Evolutionary conservation across 495 filamentous ascomycete species (phyloP).

Genomic region (Daldinia bambusicola): DNA sequence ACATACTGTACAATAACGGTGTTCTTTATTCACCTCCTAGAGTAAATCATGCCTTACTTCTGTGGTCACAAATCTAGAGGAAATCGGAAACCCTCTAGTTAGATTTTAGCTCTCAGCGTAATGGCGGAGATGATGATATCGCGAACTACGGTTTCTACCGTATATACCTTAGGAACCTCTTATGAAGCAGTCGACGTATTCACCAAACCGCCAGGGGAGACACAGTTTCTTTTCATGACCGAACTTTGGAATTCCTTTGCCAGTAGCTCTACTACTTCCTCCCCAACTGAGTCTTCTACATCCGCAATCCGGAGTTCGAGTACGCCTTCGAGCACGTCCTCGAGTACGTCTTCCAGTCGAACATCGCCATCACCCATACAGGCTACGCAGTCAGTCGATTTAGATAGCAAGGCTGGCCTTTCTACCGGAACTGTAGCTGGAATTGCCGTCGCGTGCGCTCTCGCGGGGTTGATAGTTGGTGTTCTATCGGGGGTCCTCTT

Average conservation of each 20-base stretch:
- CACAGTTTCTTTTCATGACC: background rate
- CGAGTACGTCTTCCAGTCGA: background rate
- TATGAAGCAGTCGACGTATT: conserved; percentile 24
- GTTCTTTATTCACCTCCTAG: background rate
- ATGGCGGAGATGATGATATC: conserved; percentile 18
- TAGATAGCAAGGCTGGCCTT: conserved; percentile 6
- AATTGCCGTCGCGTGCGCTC: conserved; percentile 44
- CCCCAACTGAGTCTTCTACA: conserved; percentile 8
- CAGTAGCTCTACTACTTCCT: conserved; percentile 1
- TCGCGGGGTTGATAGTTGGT: conserved; percentile 45
- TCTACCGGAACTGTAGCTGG: conserved; percentile 42
- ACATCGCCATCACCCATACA: conserved; percentile 9
- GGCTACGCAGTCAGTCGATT: background rate
- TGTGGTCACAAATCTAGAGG: background rate
- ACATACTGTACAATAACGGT: conserved; percentile 1
- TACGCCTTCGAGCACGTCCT: background rate
- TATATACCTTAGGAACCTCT: conserved; percentile 4
- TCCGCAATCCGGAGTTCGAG: conserved; percentile 17
- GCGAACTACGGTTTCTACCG: conserved; percentile 25
- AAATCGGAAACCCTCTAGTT: background rate
- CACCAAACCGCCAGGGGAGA: conserved; percentile 11
- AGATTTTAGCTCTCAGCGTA: background rate
- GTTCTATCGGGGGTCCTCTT: conserved; percentile 33
- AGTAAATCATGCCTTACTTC: conserved; percentile 5
- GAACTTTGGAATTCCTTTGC: conserved; percentile 19